Conservation (phyloP, 129 eudicot genomes). For the Apium graveolens region DNA sequence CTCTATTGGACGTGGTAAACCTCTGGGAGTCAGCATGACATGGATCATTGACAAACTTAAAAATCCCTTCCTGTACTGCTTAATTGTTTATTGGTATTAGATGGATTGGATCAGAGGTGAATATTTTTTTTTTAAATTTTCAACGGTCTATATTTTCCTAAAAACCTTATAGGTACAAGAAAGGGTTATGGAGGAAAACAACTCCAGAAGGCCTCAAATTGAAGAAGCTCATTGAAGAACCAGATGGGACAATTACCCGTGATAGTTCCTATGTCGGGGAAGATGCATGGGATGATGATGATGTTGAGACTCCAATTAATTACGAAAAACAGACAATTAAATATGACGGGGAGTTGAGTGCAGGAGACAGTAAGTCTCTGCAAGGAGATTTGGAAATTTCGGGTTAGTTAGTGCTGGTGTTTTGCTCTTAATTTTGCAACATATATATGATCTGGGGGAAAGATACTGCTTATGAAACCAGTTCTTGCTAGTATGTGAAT, state of each 20-base stretch:
- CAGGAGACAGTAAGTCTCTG: conserved; percentile 34
- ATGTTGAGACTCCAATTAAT: conserved; percentile 27
- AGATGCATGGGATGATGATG: conserved; percentile 93
- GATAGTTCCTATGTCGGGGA: conserved; percentile 79
- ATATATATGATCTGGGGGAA: neutral
- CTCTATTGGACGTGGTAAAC: neutral
- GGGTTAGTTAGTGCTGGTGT: conserved; percentile 32
- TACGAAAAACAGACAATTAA: conserved; percentile 41
- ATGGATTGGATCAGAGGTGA: neutral
- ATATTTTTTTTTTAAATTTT: neutral
- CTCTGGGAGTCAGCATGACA: neutral
- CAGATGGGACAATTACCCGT: conserved; percentile 64
- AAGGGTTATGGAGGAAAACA: conserved; percentile 84
- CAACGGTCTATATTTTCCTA: neutral
- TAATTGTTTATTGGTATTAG: neutral
- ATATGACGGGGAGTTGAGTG: conserved; percentile 27
- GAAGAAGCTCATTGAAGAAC: conserved; percentile 72
- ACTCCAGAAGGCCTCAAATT: conserved; percentile 83
- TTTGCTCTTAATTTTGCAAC: conserved; percentile 3
- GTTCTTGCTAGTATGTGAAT: neutral
- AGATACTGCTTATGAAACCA: neutral
- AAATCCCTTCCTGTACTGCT: neutral
- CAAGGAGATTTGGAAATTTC: conserved; percentile 52
- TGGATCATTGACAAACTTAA: neutral
- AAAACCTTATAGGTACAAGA: conserved; percentile 51